Evolutionary conservation across 1,284 basidiomycete genomes (phyloP).

Genomic region (Rhodofomes roseus): DNA sequence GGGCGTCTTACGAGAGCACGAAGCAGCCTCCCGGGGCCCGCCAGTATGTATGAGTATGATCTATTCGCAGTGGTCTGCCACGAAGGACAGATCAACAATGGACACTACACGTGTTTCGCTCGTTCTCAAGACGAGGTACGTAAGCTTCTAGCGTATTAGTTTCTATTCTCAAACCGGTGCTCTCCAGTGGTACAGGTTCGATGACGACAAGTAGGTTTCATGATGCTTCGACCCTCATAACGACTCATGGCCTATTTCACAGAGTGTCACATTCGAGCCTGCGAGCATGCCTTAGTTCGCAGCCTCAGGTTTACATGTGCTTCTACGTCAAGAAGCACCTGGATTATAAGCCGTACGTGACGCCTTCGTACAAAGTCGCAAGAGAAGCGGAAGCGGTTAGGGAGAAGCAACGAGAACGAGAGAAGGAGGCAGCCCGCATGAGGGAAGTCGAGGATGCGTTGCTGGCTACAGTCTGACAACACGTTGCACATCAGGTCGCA

Average conservation of each 20-base stretch:
- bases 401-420: conserved; percentile 58
- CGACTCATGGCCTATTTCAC: background rate
- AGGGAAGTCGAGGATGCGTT: conserved; percentile 64
- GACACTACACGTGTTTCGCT: conserved; percentile 88
- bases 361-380: conserved; percentile 66
- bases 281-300: conserved; percentile 61
- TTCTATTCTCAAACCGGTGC: conserved; percentile 10
- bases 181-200: conserved; percentile 87
- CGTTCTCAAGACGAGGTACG: conserved; percentile 72
- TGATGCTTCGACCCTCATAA: background rate
- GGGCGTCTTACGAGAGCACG: background rate
- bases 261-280: conserved; percentile 74
- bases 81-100: conserved; percentile 92
- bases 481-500: background rate
- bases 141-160: conserved; percentile 10
- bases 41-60: conserved; percentile 84
- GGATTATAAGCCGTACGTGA: conserved; percentile 71
- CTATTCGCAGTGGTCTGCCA: conserved; percentile 94
- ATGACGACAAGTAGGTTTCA: conserved; percentile 79
- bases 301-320: conserved; percentile 79
- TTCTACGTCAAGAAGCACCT: conserved; percentile 88
- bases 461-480: conserved; percentile 39
- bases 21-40: conserved; percentile 47
- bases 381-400: conserved; percentile 64
- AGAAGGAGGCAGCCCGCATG: conserved; percentile 49